Evolutionary conservation across 2,329 filamentous ascomycete genomes (phyloP).

Genomic region (Ambrosiella xylebori): DNA sequence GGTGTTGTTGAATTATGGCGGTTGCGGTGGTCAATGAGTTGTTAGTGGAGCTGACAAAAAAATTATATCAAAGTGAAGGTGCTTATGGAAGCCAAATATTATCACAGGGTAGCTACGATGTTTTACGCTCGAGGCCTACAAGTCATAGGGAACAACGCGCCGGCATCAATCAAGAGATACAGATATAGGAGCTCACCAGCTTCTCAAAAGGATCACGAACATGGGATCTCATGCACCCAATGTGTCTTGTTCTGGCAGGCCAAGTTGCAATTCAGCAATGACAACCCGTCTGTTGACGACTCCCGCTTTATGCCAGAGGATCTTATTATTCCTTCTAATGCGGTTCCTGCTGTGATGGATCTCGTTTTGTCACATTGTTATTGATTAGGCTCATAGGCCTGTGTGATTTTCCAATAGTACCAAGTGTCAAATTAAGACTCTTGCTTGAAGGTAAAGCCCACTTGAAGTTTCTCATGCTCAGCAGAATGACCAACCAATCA

Average conservation of each 20-base stretch:
- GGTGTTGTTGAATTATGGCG: neutral
- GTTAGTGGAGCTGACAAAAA: neutral
- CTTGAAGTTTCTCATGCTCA: neutral
- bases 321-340: slow-evolving; percentile 7
- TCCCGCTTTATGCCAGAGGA: neutral
- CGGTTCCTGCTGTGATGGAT: neutral
- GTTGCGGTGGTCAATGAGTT: neutral
- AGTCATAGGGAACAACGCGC: no score
- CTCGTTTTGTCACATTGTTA: neutral
- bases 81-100: neutral
- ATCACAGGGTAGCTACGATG: no score
- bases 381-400: no score
- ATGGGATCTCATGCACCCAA: slow-evolving; percentile 2
- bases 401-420: no score
- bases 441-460: neutral
- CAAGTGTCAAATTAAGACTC: neutral
- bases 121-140: no score
- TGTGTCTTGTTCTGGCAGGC: neutral
- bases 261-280: neutral
- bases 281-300: neutral
- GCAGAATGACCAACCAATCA: neutral
- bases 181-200: neutral
- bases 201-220: neutral
- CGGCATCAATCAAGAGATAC: neutral
- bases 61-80: neutral